Percentiles rank a stretch among this genome's conserved stretches.
These are phyloP conservation scores for Pachysandra terminalis DNA, from an alignment of 164 flowering plant species.

Conservation along the genomic window DNA sequence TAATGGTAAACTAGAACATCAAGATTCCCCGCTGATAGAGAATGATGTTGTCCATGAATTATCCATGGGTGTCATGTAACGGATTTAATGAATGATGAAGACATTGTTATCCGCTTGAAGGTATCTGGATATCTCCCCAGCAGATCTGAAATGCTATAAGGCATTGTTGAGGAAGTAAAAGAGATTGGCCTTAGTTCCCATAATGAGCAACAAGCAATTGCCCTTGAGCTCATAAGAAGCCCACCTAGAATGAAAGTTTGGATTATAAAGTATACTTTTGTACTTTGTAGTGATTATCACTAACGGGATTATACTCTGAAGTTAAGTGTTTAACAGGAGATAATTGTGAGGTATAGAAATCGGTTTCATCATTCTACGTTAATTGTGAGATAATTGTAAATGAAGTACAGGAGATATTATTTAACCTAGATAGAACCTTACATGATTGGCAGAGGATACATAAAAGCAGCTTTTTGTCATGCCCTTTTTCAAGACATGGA, in stretches of 20 bases:
- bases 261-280: slow-evolving; percentile 31
- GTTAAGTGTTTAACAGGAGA: too few species aligned
- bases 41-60: slow-evolving; percentile 34
- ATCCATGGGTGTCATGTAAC: too few species aligned
- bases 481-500: too few species aligned
- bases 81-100: too few species aligned
- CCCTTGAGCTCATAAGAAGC: slow-evolving; percentile 25
- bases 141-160: slow-evolving; percentile 27
- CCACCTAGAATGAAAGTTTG: slow-evolving; percentile 21
- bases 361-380: slow-evolving; percentile 44
- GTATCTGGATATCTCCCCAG: slow-evolving; percentile 25
- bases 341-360: slow-evolving; percentile 36
- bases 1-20: slow-evolving; percentile 27
- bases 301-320: too few species aligned
- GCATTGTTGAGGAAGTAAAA: slow-evolving; percentile 34
- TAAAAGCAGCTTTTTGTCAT: too few species aligned
- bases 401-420: too few species aligned
- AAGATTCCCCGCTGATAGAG: slow-evolving; percentile 31
- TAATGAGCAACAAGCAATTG: slow-evolving; percentile 33
- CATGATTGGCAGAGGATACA: too few species aligned
- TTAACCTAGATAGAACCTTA: too few species aligned
- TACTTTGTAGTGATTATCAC: slow-evolving; percentile 36
- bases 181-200: slow-evolving; percentile 27
- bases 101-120: slow-evolving; percentile 23
- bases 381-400: too few species aligned